Evolutionary conservation across 352 stramenopile genomes (phyloP), one percentile per base, ranked within the genome.

Genomic region (Paralagenidium karlingii): DNA sequence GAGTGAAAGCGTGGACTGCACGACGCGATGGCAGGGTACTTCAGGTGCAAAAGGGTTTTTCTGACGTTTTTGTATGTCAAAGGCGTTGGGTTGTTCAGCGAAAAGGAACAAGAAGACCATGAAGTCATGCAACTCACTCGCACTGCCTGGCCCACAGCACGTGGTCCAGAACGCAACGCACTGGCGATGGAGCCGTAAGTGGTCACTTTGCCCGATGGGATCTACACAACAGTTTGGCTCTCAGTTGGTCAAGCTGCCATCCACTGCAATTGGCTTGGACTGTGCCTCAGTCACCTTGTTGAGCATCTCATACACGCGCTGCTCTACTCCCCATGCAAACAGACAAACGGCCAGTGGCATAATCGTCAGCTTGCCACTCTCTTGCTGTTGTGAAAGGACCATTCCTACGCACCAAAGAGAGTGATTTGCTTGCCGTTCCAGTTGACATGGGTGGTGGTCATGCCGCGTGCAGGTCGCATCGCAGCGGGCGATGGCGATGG

Each of bases 1-100:
- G n/a, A n/a, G n/a, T n/a, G n/a, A n/a, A n/a, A n/a, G n/a, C n/a
- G n/a, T n/a, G n/a, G n/a, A n/a, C n/a, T n/a, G n/a, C n/a, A 90
- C 68, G 8, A 90, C 62, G 21, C 70, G 74, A 39, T 87, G 73
- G 45, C 76, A 90, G 6, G 73, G 76, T 33, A 90, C 68, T 40
- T 83, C 45, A 2, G 73, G 73, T 1, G 76, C 76, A 41, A 90
- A 84, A 22, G 76, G 76, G 36, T 90, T 90, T 42, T 83, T 82
- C 76, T 89, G 34, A 20, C 26, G 20, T 5, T 16, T 21, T 13
- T 6, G 22, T 32, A 8, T 34, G 9, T n/a, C 48, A 15, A 20
- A 38, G 11, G 21, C n/a, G n/a, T n/a, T n/a, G n/a, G n/a, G n/a
- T n/a, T n/a, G n/a, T n/a, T n/a, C n/a, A n/a, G n/a, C n/a, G n/a